phyloP scores from a whole-genome alignment of 108 stramenopile genomes.

The Pseudonitzschia delicatissima region DNA sequence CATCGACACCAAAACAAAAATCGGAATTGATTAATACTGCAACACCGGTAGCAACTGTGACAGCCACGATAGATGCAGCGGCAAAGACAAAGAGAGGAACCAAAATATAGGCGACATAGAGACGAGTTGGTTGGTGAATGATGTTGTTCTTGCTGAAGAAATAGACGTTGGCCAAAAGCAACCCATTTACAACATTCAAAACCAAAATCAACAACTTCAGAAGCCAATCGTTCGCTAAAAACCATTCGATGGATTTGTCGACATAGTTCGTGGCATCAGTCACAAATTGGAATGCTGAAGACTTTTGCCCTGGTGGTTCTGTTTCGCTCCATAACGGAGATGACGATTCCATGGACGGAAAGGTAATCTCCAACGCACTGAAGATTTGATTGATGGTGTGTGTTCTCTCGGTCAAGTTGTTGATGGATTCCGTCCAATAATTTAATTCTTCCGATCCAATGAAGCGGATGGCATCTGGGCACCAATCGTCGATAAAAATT shows the following conservation, averaged over 20 bases:
- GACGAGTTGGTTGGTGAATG: constrained; percentile 22
- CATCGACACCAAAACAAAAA: constrained; percentile 44
- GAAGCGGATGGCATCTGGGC: not conserved
- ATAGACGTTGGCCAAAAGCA: constrained; percentile 29
- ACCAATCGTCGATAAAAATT: constrained; percentile 2
- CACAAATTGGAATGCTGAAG: constrained; percentile 6
- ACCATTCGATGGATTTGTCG: constrained; percentile 21
- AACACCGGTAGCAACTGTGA: constrained; percentile 22
- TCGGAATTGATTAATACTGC: constrained; percentile 42
- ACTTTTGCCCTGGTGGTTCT: not conserved
- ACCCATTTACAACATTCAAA: constrained; percentile 37
- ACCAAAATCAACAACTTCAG: constrained; percentile 36
- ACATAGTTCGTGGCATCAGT: constrained; percentile 17
- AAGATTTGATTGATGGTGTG: not conserved
- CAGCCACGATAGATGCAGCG: constrained; percentile 8
- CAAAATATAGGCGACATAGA: constrained; percentile 23
- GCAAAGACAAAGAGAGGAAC: constrained; percentile 34
- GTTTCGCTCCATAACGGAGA: not conserved
- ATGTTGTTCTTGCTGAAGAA: constrained; percentile 36
- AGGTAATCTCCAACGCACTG: not conserved
- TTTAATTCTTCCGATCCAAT: not conserved
- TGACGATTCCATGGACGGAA: not conserved
- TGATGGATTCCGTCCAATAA: not conserved
- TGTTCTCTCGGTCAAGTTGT: not conserved
- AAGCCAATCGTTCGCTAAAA: constrained; percentile 36